Conservation (phyloP, 2,329 filamentous ascomycete genomes). For the Trichophaea hybrida region DNA sequence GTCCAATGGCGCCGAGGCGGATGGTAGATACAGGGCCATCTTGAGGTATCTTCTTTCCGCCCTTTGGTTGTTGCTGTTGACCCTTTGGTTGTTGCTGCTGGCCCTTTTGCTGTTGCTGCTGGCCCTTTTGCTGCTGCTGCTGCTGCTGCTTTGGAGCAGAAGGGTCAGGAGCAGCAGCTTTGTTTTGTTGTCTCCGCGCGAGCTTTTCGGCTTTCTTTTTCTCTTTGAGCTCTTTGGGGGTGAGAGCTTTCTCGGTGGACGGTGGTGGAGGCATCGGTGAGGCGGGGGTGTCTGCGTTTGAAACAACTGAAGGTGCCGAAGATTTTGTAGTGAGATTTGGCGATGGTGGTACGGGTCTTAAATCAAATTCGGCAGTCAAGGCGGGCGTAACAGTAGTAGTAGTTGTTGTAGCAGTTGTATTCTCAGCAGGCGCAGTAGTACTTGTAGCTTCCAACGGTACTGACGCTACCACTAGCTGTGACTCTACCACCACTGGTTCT, state of each 20-base stretch:
- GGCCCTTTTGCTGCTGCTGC: slow-evolving; percentile 4
- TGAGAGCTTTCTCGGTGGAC: slow-evolving; percentile 40
- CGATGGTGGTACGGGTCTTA: too few relatives aligned
- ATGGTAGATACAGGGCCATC: slow-evolving; percentile 29
- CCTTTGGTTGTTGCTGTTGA: slow-evolving; percentile 23
- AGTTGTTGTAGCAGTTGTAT: too few relatives aligned
- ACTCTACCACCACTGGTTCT: too few relatives aligned
- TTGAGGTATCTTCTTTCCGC: slow-evolving; percentile 36
- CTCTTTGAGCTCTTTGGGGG: slow-evolving; percentile 72
- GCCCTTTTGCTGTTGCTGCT: not conserved
- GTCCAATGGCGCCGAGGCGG: not conserved
- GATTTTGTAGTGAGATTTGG: too few relatives aligned
- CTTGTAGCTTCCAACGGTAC: too few relatives aligned
- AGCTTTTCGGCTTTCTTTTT: slow-evolving; percentile 83
- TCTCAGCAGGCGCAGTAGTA: too few relatives aligned
- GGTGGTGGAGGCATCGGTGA: not conserved
- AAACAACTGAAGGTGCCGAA: too few relatives aligned
- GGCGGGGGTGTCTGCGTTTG: not conserved
- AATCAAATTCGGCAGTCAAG: too few relatives aligned
- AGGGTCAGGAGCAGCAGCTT: slow-evolving; percentile 39
- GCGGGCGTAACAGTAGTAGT: too few relatives aligned
- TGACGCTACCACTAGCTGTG: too few relatives aligned
- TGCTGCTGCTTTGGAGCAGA: slow-evolving; percentile 18
- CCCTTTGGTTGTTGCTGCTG: slow-evolving; percentile 27
- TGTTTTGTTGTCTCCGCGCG: slow-evolving; percentile 61